Evolutionary conservation across 2,329 filamentous ascomycete species (phyloP).

Genomic region (Helotiales sp.): DNA sequence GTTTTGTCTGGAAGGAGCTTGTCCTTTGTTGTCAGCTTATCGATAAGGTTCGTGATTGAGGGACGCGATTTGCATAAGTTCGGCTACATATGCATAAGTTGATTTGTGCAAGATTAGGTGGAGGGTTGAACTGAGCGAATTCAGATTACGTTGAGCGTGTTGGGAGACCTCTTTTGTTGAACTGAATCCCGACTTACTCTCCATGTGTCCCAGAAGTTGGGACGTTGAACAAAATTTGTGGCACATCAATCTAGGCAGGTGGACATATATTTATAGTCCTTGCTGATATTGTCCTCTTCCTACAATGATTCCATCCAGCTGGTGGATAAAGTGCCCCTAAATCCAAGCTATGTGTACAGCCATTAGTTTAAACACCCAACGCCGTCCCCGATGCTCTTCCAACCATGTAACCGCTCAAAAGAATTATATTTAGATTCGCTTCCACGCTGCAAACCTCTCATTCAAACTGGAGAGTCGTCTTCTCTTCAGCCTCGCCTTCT

Average conservation of each 20-base stretch:
- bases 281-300: too few species aligned
- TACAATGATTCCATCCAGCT: neutral
- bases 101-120: neutral
- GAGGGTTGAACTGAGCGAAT: neutral
- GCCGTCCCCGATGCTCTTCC: slow-evolving; percentile 30
- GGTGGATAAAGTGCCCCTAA: neutral
- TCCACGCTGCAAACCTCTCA: slow-evolving; percentile 15
- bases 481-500: slow-evolving; percentile 14
- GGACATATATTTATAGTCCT: too few species aligned
- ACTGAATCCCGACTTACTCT: too few species aligned
- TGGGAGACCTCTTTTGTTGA: too few species aligned
- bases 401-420: slow-evolving; percentile 23
- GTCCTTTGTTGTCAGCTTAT: slow-evolving; percentile 17
- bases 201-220: too few species aligned
- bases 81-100: neutral
- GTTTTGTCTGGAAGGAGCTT: slow-evolving; percentile 1
- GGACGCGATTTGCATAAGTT: slow-evolving; percentile 1
- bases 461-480: slow-evolving; percentile 26
- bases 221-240: too few species aligned
- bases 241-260: too few species aligned
- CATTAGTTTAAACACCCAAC: slow-evolving; percentile 28
- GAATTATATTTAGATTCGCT: slow-evolving; percentile 22
- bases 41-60: slow-evolving; percentile 4
- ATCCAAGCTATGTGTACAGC: slow-evolving; percentile 22
- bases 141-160: too few species aligned